Conservation (phyloP, 106 monocot species). For the Phalaenopsis aphrodite region DNA sequence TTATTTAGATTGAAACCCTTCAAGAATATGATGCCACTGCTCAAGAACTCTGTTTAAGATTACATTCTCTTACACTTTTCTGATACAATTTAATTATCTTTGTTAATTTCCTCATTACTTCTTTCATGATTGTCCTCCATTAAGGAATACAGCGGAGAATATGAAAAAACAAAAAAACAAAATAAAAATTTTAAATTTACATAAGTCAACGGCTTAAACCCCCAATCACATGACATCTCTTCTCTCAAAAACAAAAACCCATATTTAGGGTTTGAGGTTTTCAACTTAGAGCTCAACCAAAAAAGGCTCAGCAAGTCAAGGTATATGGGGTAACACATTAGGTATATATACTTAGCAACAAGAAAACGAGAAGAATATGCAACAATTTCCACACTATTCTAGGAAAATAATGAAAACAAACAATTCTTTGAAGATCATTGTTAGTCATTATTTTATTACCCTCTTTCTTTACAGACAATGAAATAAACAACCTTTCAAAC, state of each 20-base stretch:
- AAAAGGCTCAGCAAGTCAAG: no score
- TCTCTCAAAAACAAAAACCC: no score
- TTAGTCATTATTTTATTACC: background rate
- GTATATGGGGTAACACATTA: background rate
- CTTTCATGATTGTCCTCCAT: background rate
- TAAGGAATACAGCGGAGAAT: background rate
- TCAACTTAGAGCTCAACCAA: no score
- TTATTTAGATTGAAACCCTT: background rate
- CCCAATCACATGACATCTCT: no score
- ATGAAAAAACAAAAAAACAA: background rate
- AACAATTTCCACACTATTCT: background rate
- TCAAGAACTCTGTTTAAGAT: no score
- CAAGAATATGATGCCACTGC: no score
- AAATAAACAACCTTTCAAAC: background rate
- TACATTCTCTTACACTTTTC: no score
- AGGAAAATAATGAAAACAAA: background rate
- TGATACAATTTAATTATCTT: no score
- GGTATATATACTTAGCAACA: background rate
- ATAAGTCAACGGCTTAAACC: background rate
- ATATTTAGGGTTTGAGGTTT: no score
- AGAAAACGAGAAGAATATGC: background rate
- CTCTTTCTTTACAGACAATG: background rate
- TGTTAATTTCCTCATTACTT: no score
- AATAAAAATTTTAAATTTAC: background rate
- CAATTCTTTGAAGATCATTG: background rate